These are phyloP conservation scores for Albugo laibachii DNA, from an alignment of 352 stramenopile genomes.

Conservation along the genomic window DNA sequence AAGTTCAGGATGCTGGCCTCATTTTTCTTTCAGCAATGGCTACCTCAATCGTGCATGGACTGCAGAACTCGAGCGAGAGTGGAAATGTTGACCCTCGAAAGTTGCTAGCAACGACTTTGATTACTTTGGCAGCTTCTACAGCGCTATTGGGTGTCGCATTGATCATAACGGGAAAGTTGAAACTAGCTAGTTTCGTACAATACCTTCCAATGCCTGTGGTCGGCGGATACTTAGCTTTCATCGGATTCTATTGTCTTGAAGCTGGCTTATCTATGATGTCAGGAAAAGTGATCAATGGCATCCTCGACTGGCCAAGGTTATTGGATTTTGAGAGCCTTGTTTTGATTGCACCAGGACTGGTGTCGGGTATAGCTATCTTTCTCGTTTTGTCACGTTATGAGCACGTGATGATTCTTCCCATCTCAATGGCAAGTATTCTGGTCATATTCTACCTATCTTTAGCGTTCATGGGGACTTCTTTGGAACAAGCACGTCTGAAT, in stretches of 20 bases:
- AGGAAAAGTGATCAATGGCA: conserved; percentile 76
- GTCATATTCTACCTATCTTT: conserved; percentile 70
- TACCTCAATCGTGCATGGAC: conserved; percentile 60
- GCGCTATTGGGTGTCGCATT: conserved; percentile 83
- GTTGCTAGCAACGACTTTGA: conserved; percentile 85
- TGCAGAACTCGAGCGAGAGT: conserved; percentile 39
- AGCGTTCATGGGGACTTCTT: conserved; percentile 34
- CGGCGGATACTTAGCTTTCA: conserved; percentile 95
- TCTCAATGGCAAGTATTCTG: conserved; percentile 81
- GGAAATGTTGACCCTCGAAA: conserved; percentile 31
- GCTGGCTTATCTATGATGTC: conserved; percentile 78
- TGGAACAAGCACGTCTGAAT: conserved; percentile 75
- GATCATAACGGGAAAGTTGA: conserved; percentile 88
- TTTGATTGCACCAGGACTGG: conserved; percentile 71
- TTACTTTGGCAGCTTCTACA: conserved; percentile 85
- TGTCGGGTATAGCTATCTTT: conserved; percentile 70
- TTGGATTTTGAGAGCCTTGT: conserved; percentile 52
- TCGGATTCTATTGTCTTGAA: conserved; percentile 84
- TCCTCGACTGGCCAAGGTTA: conserved; percentile 68
- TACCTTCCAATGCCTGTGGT: conserved; percentile 95
- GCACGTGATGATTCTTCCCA: conserved; percentile 65
- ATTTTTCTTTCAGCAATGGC: conserved; percentile 97
- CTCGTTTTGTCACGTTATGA: conserved; percentile 60
- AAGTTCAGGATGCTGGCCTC: conserved; percentile 97
- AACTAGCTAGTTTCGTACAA: conserved; percentile 91